Percentiles rank a stretch among this genome's conserved stretches.
phyloP scores from a whole-genome alignment of 1,139 yeast species.

The Magnusiomyces magnusii region DNA sequence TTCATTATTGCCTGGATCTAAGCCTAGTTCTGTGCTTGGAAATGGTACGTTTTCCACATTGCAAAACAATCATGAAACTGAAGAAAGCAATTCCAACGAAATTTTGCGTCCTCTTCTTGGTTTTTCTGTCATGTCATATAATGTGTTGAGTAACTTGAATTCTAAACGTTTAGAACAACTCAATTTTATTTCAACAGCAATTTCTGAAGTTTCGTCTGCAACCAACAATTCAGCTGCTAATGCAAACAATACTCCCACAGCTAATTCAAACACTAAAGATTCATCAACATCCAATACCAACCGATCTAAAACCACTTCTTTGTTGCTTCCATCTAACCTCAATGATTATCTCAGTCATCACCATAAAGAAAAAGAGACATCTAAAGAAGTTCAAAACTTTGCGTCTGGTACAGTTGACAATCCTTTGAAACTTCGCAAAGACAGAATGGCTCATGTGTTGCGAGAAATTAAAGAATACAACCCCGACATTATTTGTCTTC shows the following conservation, averaged over 20 bases:
- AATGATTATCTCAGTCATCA: background rate
- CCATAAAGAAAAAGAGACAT: background rate
- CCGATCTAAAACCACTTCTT: background rate
- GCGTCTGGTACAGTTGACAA: background rate
- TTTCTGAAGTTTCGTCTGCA: background rate
- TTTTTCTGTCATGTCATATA: slow-evolving; percentile 8
- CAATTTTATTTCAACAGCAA: background rate
- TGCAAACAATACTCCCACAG: background rate
- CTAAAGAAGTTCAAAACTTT: background rate
- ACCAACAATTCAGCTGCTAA: background rate
- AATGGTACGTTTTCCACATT: background rate
- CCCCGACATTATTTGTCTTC: slow-evolving; percentile 6
- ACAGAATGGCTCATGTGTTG: background rate
- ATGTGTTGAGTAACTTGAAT: slow-evolving; percentile 3
- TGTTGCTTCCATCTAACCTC: background rate
- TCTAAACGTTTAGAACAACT: slow-evolving; percentile 1
- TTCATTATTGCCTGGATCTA: background rate
- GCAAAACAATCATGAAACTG: background rate
- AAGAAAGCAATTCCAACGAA: background rate
- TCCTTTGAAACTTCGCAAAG: background rate
- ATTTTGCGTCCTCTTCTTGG: slow-evolving; percentile 1
- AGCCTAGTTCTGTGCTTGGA: background rate
- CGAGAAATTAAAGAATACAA: slow-evolving; percentile 4
- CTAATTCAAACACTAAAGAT: background rate
- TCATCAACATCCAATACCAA: background rate